phyloP scores from a whole-genome alignment of 1,139 yeast species.

The Zygoascus hellenicus region DNA sequence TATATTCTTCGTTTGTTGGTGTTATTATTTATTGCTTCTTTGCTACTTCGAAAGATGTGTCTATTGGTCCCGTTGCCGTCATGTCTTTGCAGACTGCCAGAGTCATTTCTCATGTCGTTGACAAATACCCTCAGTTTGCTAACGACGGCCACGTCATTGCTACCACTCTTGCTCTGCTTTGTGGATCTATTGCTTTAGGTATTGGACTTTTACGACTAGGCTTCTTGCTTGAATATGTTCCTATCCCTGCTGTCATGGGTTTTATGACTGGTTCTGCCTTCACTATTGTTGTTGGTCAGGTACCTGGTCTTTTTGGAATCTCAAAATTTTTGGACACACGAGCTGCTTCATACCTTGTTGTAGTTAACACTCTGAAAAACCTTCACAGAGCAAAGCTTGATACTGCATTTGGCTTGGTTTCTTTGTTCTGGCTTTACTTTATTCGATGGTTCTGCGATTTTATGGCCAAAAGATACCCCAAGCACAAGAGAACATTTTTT shows the following conservation, averaged over 20 bases:
- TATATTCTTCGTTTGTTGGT: constrained; percentile 89
- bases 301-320: constrained; percentile 82
- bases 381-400: constrained; percentile 62
- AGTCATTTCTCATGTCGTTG: constrained; percentile 62
- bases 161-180: constrained; percentile 67
- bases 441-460: constrained; percentile 56
- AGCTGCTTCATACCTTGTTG: constrained; percentile 60
- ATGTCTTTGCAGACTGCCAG: constrained; percentile 86
- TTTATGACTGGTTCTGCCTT: constrained; percentile 95
- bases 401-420: constrained; percentile 85
- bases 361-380: constrained; percentile 66
- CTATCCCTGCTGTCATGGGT: constrained; percentile 89
- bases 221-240: constrained; percentile 80
- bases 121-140: constrained; percentile 39
- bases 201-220: constrained; percentile 81
- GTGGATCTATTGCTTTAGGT: constrained; percentile 81
- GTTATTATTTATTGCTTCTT: constrained; percentile 82
- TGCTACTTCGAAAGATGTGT: constrained; percentile 93
- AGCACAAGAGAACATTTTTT: constrained; percentile 52
- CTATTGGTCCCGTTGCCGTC: constrained; percentile 96
- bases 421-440: constrained; percentile 58
- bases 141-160: constrained; percentile 53
- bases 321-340: constrained; percentile 60
- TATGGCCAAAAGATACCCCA: constrained; percentile 64
- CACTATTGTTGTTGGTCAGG: constrained; percentile 74